Evolutionary conservation across 129 eudicot species (phyloP).

Genomic region (Gnaphalium uliginosum): DNA sequence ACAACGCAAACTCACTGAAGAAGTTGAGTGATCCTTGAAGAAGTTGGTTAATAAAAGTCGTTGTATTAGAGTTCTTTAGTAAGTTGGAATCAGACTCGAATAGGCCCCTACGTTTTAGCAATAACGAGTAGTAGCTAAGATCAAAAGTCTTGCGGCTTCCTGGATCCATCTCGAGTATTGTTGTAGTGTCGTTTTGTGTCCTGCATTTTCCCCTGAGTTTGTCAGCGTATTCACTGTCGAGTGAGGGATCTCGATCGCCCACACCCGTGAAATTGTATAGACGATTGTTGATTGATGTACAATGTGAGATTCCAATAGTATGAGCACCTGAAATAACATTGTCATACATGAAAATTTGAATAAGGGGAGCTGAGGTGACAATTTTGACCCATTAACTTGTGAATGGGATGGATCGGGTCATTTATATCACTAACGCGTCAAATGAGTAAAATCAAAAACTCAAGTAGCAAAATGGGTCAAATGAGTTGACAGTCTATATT

Average conservation of each 20-base stretch:
- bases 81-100: conserved; percentile 73
- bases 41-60: conserved; percentile 49
- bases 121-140: conserved; percentile 65
- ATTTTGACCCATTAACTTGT: too few relatives aligned
- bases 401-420: too few relatives aligned
- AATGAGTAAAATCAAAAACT: too few relatives aligned
- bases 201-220: conserved; percentile 63
- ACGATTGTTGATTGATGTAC: conserved; percentile 63
- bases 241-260: conserved; percentile 68
- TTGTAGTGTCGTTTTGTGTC: conserved; percentile 49
- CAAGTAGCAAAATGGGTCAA: too few relatives aligned
- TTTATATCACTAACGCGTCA: too few relatives aligned
- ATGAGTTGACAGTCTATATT: too few relatives aligned
- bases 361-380: too few relatives aligned
- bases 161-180: conserved; percentile 85
- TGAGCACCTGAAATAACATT: conserved; percentile 61
- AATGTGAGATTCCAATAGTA: conserved; percentile 80
- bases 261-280: conserved; percentile 81
- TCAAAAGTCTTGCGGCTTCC: conserved; percentile 86
- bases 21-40: conserved; percentile 57
- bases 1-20: conserved; percentile 55
- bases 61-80: conserved; percentile 47
- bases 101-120: conserved; percentile 72
- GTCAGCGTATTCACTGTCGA: conserved; percentile 75
- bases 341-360: too few relatives aligned